Conservation (phyloP, 768 basidiomycete genomes). For the Podaxis rugospora region DNA sequence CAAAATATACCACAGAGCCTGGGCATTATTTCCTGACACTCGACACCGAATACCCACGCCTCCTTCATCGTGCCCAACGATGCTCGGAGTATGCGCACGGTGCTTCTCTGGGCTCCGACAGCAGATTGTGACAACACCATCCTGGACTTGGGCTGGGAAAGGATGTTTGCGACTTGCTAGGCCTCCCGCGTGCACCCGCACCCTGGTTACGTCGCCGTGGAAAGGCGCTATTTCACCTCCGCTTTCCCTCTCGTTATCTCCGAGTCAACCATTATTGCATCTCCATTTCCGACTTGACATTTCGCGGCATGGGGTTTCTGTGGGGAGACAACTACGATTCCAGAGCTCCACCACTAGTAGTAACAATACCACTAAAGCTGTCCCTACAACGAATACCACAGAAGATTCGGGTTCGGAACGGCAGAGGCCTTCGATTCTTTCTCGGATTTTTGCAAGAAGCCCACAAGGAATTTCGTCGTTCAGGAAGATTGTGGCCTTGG, state of each 20-base stretch:
- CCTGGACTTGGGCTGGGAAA: background rate
- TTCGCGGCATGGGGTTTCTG: background rate
- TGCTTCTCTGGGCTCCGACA: slow-evolving; percentile 9
- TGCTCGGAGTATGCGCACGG: slow-evolving; percentile 26
- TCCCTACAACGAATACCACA: background rate
- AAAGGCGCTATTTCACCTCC: background rate
- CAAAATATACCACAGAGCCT: background rate
- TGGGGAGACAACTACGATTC: background rate
- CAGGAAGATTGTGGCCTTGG: slow-evolving; percentile 71
- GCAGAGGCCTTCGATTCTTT: slow-evolving; percentile 17
- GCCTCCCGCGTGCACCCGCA: background rate
- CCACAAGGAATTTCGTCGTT: slow-evolving; percentile 56
- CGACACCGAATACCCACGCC: background rate
- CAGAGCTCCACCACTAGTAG: background rate
- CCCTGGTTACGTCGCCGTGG: background rate
- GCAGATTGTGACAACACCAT: background rate
- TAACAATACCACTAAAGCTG: background rate
- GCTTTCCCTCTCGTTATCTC: background rate
- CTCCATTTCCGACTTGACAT: background rate
- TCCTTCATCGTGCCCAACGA: slow-evolving; percentile 10
- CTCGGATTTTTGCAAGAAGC: slow-evolving; percentile 27
- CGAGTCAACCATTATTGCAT: background rate
- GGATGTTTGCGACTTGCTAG: background rate
- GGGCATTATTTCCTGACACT: no score
- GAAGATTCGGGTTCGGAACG: background rate